Conservation (phyloP, 768 basidiomycete species). For the Podaxis sp. region DNA sequence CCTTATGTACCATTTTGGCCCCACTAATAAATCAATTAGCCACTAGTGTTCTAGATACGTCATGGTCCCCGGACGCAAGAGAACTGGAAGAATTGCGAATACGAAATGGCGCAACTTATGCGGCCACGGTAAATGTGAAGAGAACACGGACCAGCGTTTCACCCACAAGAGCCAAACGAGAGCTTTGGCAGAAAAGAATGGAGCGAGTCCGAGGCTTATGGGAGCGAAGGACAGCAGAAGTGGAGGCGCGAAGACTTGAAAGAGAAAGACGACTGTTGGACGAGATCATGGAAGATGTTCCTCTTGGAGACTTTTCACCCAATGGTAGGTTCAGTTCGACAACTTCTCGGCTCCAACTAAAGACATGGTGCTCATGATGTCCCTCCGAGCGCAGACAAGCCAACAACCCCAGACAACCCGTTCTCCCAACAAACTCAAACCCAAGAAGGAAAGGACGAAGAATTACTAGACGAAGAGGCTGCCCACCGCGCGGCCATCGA, state of each 20-base stretch:
- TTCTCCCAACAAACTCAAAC: not conserved
- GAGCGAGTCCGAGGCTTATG: conserved; percentile 2
- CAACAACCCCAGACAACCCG: not conserved
- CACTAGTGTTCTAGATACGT: conserved; percentile 3
- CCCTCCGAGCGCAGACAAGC: not conserved
- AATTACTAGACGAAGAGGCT: conserved; percentile 25
- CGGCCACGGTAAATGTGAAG: not conserved
- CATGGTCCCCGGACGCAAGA: conserved; percentile 12
- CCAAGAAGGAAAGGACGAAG: conserved; percentile 11
- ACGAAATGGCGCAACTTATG: not conserved
- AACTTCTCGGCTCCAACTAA: not conserved
- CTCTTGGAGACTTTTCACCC: conserved; percentile 14
- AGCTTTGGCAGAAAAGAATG: conserved; percentile 6
- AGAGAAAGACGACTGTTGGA: conserved; percentile 43
- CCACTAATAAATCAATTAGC: not conserved
- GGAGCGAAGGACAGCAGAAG: conserved; percentile 19
- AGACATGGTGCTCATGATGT: not conserved
- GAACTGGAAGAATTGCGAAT: conserved; percentile 5
- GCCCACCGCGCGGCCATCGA: conserved; percentile 46
- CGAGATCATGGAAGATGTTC: conserved; percentile 39
- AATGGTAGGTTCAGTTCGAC: conserved; percentile 14
- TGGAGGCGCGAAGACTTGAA: conserved; percentile 35
- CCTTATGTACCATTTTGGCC: not conserved
- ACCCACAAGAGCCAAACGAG: not conserved
- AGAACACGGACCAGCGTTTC: conserved; percentile 1